These are phyloP conservation scores for Deinandra increscens DNA, from an alignment of 129 eudicot genomes.

Conservation along the genomic window DNA sequence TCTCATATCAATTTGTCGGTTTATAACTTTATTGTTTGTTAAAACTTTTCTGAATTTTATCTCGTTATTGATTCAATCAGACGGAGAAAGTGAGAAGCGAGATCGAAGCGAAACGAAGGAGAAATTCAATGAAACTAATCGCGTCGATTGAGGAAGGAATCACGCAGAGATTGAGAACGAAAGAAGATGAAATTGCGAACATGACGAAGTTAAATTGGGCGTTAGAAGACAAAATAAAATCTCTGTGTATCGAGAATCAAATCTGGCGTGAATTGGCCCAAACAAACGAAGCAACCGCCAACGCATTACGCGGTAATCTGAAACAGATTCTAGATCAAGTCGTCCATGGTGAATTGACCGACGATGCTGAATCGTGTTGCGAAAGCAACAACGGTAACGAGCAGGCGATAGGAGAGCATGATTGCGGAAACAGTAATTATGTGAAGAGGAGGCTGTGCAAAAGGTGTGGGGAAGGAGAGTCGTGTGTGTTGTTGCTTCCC, in stretches of 20 bases:
- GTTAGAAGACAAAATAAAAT: constrained; percentile 51
- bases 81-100: neutral
- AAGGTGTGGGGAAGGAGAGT: constrained; percentile 56
- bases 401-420: constrained; percentile 12
- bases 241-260: constrained; percentile 52
- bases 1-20: neutral
- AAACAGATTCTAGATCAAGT: constrained; percentile 46
- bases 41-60: neutral
- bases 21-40: neutral
- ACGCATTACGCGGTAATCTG: constrained; percentile 51
- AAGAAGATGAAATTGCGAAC: constrained; percentile 47
- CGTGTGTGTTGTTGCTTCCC: constrained; percentile 68
- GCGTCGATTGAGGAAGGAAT: neutral
- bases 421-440: neutral
- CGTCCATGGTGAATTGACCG: neutral
- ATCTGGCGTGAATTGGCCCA: constrained; percentile 71
- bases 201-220: constrained; percentile 49
- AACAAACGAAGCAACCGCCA: constrained; percentile 66
- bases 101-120: neutral
- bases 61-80: neutral
- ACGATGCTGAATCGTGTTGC: constrained; percentile 69
- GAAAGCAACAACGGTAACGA: constrained; percentile 41
- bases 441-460: constrained; percentile 46
- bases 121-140: neutral
- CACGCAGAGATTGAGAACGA: constrained; percentile 39